Evolutionary conservation across 1,139 yeast genomes (phyloP).

Genomic region (Yamadazyma blattariae): DNA sequence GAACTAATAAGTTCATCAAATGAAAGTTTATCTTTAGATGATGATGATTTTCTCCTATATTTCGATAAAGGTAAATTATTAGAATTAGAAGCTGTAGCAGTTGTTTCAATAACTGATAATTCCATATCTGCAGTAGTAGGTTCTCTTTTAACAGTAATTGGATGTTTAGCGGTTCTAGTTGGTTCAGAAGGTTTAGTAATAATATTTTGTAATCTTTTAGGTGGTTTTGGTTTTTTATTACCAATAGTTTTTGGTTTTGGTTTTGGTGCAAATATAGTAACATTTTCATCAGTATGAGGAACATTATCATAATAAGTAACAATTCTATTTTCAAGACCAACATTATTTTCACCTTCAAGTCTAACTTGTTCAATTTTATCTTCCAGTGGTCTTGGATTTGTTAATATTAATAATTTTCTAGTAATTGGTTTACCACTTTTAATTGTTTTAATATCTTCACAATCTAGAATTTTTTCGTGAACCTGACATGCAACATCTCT

Average conservation of each 20-base stretch:
- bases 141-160: constrained; percentile 3
- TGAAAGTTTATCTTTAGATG: constrained; percentile 3
- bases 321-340: constrained; percentile 14
- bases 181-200: neutral
- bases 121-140: too few relatives aligned
- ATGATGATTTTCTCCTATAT: constrained; percentile 5
- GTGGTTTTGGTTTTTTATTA: too few relatives aligned
- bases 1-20: constrained; percentile 1
- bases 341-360: constrained; percentile 24
- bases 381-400: constrained; percentile 29
- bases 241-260: too few relatives aligned
- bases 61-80: neutral
- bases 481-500: constrained; percentile 39
- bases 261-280: constrained; percentile 4
- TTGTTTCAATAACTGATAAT: too few relatives aligned
- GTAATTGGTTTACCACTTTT: constrained; percentile 29
- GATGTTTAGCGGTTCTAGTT: constrained; percentile 3
- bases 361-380: constrained; percentile 25
- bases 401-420: constrained; percentile 33
- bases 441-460: constrained; percentile 24
- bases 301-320: constrained; percentile 2
- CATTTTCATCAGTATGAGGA: constrained; percentile 4
- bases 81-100: neutral
- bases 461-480: constrained; percentile 23
- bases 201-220: constrained; percentile 20